Conservation (phyloP, 768 basidiomycete genomes). For the Podaxis sp. region DNA sequence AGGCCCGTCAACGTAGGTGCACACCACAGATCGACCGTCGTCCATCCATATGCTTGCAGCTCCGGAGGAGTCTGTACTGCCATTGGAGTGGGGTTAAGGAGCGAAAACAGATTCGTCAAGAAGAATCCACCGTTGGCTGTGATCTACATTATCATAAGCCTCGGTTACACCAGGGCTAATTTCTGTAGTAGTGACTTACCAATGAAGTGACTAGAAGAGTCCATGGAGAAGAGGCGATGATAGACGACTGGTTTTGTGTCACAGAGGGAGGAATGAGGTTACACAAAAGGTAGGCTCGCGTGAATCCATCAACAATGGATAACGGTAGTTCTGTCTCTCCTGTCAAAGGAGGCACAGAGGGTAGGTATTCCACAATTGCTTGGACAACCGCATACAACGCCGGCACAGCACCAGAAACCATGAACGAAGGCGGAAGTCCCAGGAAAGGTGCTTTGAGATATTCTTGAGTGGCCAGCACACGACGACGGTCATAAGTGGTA, state of each 20-base stretch:
- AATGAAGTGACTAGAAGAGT: constrained; percentile 70
- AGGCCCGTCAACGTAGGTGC: constrained; percentile 74
- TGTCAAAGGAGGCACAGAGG: constrained; percentile 46
- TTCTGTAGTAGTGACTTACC: constrained; percentile 34
- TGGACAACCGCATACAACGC: constrained; percentile 58
- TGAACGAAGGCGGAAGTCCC: constrained; percentile 70
- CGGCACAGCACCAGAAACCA: constrained; percentile 66
- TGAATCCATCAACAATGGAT: constrained; percentile 71
- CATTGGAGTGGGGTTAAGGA: constrained; percentile 57
- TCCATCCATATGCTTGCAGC: constrained; percentile 82
- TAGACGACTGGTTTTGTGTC: constrained; percentile 41
- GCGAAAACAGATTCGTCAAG: constrained; percentile 64
- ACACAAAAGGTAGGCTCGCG: constrained; percentile 75
- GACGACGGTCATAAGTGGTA: background rate
- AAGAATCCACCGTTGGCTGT: constrained; percentile 82
- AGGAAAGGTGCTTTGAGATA: constrained; percentile 51
- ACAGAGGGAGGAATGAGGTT: constrained; percentile 71
- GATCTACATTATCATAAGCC: constrained; percentile 33
- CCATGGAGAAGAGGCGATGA: constrained; percentile 66
- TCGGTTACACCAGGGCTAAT: background rate
- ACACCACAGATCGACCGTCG: constrained; percentile 79
- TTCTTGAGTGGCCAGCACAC: background rate
- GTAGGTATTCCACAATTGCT: constrained; percentile 57
- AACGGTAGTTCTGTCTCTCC: constrained; percentile 66
- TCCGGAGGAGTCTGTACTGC: constrained; percentile 74